phyloP scores from a whole-genome alignment of 2,329 filamentous ascomycete species.

The Fusarium sp. region DNA sequence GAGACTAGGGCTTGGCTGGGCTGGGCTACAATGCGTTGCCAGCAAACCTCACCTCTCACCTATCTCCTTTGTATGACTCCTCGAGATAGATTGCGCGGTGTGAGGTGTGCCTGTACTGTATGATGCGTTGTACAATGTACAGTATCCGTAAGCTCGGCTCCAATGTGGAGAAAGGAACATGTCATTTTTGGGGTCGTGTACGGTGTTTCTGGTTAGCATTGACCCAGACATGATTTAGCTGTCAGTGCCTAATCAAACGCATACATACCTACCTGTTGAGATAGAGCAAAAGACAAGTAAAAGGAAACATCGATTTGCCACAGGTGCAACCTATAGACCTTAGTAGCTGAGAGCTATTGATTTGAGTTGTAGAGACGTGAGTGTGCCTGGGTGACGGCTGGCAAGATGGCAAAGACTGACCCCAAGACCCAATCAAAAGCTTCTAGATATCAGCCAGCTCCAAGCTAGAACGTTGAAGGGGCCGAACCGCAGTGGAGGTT shows the following conservation, averaged over 20 bases:
- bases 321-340: neutral
- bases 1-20: slow-evolving; percentile 14
- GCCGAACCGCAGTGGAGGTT: slow-evolving; percentile 34
- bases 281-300: neutral
- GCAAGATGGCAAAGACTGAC: slow-evolving; percentile 1
- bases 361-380: neutral
- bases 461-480: slow-evolving; percentile 26
- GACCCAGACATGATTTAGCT: neutral
- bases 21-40: slow-evolving; percentile 33
- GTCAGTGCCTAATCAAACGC: neutral
- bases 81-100: slow-evolving; percentile 14
- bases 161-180: slow-evolving; percentile 21
- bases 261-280: neutral
- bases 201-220: neutral
- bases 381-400: slow-evolving; percentile 24
- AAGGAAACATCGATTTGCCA: neutral
- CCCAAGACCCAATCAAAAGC: slow-evolving; percentile 14
- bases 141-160: slow-evolving; percentile 10
- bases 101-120: slow-evolving; percentile 12
- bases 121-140: slow-evolving; percentile 16
- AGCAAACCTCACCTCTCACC: slow-evolving; percentile 14
- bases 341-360: neutral
- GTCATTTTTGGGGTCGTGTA: neutral
- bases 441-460: slow-evolving; percentile 9
- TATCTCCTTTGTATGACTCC: neutral